phyloP scores from a whole-genome alignment of 2,329 filamentous ascomycete species.

The Aspergillus nomiae region DNA sequence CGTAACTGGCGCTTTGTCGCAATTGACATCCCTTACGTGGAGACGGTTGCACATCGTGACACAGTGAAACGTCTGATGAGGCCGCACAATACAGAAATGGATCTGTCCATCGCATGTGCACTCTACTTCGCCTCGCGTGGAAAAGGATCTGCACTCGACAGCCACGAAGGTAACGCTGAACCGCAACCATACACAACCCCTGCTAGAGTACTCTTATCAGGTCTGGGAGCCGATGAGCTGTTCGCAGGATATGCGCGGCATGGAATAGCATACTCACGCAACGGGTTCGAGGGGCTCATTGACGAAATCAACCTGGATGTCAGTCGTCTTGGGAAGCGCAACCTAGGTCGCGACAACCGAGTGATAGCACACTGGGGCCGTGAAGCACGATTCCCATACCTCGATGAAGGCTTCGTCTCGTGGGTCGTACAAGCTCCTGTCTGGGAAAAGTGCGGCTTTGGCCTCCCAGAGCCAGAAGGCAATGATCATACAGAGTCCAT shows the following conservation, averaged over 20 bases:
- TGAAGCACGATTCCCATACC: slow-evolving; percentile 85
- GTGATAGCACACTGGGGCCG: slow-evolving; percentile 86
- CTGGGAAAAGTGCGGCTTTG: slow-evolving; percentile 87
- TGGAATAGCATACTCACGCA: slow-evolving; percentile 69
- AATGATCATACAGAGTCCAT: slow-evolving; percentile 11
- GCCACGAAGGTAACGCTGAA: slow-evolving; percentile 24
- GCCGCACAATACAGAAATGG: slow-evolving; percentile 98
- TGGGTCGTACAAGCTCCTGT: slow-evolving; percentile 76
- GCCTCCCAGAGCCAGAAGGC: slow-evolving; percentile 41
- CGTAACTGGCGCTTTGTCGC: slow-evolving; percentile 79
- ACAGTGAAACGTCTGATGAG: slow-evolving; percentile 76
- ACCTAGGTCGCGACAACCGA: slow-evolving; percentile 89
- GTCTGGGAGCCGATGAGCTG: slow-evolving; percentile 91
- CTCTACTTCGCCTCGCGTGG: slow-evolving; percentile 94
- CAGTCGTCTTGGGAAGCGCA: slow-evolving; percentile 83
- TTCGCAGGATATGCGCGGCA: slow-evolving; percentile 94
- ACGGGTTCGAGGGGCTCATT: slow-evolving; percentile 70
- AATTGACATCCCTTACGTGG: slow-evolving; percentile 78
- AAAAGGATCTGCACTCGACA: slow-evolving; percentile 50
- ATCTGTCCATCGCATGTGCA: slow-evolving; percentile 88
- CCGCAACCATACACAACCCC: slow-evolving; percentile 61
- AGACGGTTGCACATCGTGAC: slow-evolving; percentile 68
- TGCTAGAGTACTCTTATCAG: slow-evolving; percentile 84
- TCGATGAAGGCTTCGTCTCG: slow-evolving; percentile 83
- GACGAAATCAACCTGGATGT: slow-evolving; percentile 87